A percentile compares a stretch with the other conserved stretches of the same genome.
Evolutionary conservation across 2,329 filamentous ascomycete species (phyloP).

Genomic region (Parastagonospora nodorum): DNA sequence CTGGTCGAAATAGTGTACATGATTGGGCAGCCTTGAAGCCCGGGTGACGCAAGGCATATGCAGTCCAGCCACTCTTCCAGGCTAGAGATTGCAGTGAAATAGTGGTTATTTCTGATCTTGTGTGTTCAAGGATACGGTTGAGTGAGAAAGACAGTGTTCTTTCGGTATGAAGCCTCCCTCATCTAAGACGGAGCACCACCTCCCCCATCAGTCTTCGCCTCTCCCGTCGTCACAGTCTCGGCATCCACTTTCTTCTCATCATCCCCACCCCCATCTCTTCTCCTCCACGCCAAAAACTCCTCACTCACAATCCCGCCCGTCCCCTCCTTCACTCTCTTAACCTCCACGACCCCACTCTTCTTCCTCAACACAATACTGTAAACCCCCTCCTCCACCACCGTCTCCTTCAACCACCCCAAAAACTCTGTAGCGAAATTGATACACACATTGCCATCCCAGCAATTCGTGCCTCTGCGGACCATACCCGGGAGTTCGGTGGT

Average conservation of each 20-base stretch:
- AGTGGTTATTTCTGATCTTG: too few species aligned
- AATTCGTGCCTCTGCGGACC: slow-evolving; percentile 69
- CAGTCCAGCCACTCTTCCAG: too few species aligned
- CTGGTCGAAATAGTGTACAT: too few species aligned
- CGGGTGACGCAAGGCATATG: too few species aligned
- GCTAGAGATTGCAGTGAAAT: too few species aligned
- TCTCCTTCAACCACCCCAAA: slow-evolving; percentile 72
- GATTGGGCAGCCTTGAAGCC: too few species aligned
- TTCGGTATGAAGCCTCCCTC: too few species aligned
- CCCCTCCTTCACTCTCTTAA: slow-evolving; percentile 75
- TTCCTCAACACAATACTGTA: slow-evolving; percentile 77
- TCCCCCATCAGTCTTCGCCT: neutral
- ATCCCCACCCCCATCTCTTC: neutral
- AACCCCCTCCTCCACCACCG: slow-evolving; percentile 70
- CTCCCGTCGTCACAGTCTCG: neutral
- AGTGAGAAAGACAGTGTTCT: too few species aligned
- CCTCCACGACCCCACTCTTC: slow-evolving; percentile 69
- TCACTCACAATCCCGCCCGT: slow-evolving; percentile 77
- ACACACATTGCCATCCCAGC: slow-evolving; percentile 91
- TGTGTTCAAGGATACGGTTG: too few species aligned
- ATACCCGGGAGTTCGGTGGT: slow-evolving; percentile 78
- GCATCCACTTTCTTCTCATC: neutral
- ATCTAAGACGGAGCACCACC: neutral
- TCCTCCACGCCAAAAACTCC: slow-evolving; percentile 76
- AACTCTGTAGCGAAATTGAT: slow-evolving; percentile 87